Percentiles rank a stretch among this genome's conserved stretches.
Evolutionary conservation across 176 grass and related monocot species (phyloP).

Genomic region (Neostapfia colusana): DNA sequence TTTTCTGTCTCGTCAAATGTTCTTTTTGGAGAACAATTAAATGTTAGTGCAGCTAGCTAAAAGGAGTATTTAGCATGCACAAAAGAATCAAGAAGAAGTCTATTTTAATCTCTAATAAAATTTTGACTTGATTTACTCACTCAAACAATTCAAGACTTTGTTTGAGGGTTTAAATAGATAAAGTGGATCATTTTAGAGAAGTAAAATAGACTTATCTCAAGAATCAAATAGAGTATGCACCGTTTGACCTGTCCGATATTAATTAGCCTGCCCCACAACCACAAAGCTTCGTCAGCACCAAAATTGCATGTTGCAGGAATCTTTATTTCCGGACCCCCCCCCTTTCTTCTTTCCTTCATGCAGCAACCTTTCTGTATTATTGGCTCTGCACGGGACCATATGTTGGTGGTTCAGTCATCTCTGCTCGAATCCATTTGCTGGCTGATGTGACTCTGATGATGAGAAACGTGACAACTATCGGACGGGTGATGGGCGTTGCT

Average conservation of each 20-base stretch:
- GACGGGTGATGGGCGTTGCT: constrained; percentile 15
- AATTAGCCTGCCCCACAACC: constrained; percentile 5
- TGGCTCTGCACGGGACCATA: constrained; percentile 37
- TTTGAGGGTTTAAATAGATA: too few species aligned
- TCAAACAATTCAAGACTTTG: too few species aligned
- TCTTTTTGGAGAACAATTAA: background rate
- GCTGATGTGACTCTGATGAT: constrained; percentile 34
- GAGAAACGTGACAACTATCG: constrained; percentile 13
- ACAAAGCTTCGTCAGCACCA: constrained; percentile 37
- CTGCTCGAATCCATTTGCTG: background rate
- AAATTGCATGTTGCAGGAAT: constrained; percentile 32
- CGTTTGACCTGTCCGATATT: constrained; percentile 33
- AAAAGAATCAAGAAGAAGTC: too few species aligned
- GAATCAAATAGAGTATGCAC: too few species aligned
- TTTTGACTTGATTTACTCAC: too few species aligned
- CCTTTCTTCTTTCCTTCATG: background rate
- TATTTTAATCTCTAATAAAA: too few species aligned
- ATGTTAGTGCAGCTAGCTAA: background rate
- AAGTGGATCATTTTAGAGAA: too few species aligned
- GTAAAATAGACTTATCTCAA: too few species aligned
- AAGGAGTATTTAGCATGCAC: background rate
- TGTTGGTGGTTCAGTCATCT: constrained; percentile 37
- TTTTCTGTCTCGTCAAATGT: too few species aligned
- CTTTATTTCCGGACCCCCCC: constrained; percentile 11
- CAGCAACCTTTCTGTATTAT: constrained; percentile 32